A percentile compares a stretch with the other conserved stretches of the same genome.
phyloP scores from a whole-genome alignment of 2,329 filamentous ascomycete genomes.

The Microcyclospora pomicola region DNA sequence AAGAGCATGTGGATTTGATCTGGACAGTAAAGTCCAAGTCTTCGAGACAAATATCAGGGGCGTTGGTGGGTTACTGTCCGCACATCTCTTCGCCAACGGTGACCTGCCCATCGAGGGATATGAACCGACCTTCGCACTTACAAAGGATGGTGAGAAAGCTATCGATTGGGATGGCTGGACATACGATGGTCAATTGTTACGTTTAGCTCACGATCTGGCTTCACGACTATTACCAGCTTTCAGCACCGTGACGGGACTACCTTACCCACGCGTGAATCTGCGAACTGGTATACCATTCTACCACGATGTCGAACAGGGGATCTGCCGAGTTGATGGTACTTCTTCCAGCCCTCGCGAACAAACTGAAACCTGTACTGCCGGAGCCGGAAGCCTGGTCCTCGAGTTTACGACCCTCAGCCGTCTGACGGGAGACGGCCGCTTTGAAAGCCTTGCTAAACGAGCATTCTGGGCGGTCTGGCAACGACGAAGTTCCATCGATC shows the following conservation, averaged over 20 bases:
- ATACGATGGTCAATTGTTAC: slow-evolving; percentile 80
- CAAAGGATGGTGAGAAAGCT: slow-evolving; percentile 23
- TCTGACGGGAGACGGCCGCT: slow-evolving; percentile 72
- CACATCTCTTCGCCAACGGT: slow-evolving; percentile 83
- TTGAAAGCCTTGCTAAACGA: slow-evolving; percentile 76
- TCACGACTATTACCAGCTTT: slow-evolving; percentile 81
- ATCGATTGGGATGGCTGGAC: slow-evolving; percentile 47
- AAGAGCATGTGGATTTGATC: slow-evolving; percentile 69
- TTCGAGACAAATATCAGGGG: slow-evolving; percentile 96
- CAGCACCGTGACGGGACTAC: slow-evolving; percentile 77
- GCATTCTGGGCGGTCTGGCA: slow-evolving; percentile 98
- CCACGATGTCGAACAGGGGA: slow-evolving; percentile 36
- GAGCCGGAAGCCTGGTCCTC: slow-evolving; percentile 85
- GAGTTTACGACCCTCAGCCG: slow-evolving; percentile 87
- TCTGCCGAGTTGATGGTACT: slow-evolving; percentile 30
- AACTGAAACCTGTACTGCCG: slow-evolving; percentile 92
- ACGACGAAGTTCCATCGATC: slow-evolving; percentile 65
- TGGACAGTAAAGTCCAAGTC: slow-evolving; percentile 96
- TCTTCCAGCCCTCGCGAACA: slow-evolving; percentile 48
- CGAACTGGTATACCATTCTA: slow-evolving; percentile 88
- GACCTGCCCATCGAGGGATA: slow-evolving; percentile 80
- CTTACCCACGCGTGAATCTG: slow-evolving; percentile 88
- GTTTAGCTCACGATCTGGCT: slow-evolving; percentile 77
- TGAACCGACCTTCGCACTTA: slow-evolving; percentile 31
- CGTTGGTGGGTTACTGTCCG: slow-evolving; percentile 77